These are phyloP conservation scores for Cutaneotrichosporon sp. DNA, from an alignment of 1,284 basidiomycete genomes.

Conservation along the genomic window DNA sequence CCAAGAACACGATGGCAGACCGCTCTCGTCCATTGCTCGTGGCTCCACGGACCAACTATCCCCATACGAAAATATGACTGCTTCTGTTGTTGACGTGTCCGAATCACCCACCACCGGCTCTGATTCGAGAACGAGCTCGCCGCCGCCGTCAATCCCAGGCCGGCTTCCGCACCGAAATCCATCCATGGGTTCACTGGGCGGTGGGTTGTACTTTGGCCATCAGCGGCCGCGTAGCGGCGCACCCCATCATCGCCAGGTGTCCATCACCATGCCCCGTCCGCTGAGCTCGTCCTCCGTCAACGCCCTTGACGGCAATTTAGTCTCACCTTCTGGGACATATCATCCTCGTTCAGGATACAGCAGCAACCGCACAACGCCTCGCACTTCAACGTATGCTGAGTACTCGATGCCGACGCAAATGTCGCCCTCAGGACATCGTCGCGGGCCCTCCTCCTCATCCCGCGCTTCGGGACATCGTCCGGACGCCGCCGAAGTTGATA, in stretches of 20 bases:
- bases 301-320: neutral
- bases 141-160: constrained; percentile 6
- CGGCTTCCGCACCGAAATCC: constrained; percentile 3
- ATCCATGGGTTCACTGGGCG: neutral
- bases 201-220: neutral
- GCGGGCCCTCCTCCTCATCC: constrained; percentile 7
- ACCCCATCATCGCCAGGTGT: constrained; percentile 10
- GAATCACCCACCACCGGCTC: constrained; percentile 10
- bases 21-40: too few species aligned
- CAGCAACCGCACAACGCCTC: constrained; percentile 2
- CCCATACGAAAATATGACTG: neutral
- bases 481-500: constrained; percentile 1
- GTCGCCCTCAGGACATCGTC: constrained; percentile 2
- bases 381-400: constrained; percentile 4
- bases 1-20: neutral
- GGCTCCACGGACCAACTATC: constrained; percentile 10
- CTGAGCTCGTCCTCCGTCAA: constrained; percentile 6
- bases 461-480: neutral
- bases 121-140: constrained; percentile 11
- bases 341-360: neutral
- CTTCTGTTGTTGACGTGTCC: too few species aligned
- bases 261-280: constrained; percentile 14
- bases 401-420: neutral
- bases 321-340: neutral
- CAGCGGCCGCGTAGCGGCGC: constrained; percentile 6